A percentile compares a stretch with the other conserved stretches of the same genome.
Evolutionary conservation across 1,284 basidiomycete genomes (phyloP).

Genomic region (Austroboletus olivaceoglutinosus): DNA sequence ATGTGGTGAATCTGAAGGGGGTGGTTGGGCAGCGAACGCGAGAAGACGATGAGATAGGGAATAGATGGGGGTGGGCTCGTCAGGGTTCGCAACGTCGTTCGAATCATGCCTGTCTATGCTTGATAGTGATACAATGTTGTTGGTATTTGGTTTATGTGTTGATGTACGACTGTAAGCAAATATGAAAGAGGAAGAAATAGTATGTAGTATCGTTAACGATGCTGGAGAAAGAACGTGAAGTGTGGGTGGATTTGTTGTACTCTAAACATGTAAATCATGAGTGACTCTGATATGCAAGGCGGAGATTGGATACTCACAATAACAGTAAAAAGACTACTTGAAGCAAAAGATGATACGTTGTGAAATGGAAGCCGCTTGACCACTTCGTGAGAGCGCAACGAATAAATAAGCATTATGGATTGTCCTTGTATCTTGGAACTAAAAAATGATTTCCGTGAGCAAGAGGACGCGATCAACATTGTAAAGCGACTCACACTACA

Average conservation of each 20-base stretch:
- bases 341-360: conserved; percentile 47
- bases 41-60: conserved; percentile 62
- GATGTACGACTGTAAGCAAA: conserved; percentile 31
- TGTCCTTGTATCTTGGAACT: conserved; percentile 29
- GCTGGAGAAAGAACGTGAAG: conserved; percentile 57
- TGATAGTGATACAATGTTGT: conserved; percentile 40
- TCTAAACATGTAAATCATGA: conserved; percentile 37
- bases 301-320: conserved; percentile 47
- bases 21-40: conserved; percentile 53
- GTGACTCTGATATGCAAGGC: background rate
- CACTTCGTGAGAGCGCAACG: conserved; percentile 53
- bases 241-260: conserved; percentile 52
- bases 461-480: background rate
- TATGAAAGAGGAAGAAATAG: conserved; percentile 48
- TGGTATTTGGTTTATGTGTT: conserved; percentile 33
- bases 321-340: conserved; percentile 51
- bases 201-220: conserved; percentile 52
- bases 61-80: conserved; percentile 48
- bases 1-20: conserved; percentile 31
- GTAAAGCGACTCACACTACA: conserved; percentile 47
- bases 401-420: conserved; percentile 55
- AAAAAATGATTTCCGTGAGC: conserved; percentile 9
- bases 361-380: conserved; percentile 48
- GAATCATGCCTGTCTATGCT: conserved; percentile 30
- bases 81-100: conserved; percentile 13